Evolutionary conservation across 768 basidiomycete genomes (phyloP).

Genomic region (Leccinum pellstonianum): DNA sequence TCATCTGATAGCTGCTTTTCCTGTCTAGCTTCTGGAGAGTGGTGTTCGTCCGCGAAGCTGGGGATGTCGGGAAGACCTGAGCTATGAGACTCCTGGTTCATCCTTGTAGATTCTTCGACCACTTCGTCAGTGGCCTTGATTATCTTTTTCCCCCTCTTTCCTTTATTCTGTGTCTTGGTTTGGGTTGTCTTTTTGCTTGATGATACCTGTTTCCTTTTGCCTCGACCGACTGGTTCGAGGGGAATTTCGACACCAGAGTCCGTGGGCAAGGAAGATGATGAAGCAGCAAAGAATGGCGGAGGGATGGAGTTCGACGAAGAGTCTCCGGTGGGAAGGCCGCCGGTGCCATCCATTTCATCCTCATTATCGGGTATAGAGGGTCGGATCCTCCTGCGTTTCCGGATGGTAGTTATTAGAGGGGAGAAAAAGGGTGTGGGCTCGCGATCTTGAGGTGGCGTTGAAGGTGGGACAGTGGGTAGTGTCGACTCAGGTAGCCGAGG

Average conservation of each 20-base stretch:
- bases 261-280: conserved; percentile 38
- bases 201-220: conserved; percentile 12
- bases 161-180: conserved; percentile 19
- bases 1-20: conserved; percentile 12
- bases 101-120: conserved; percentile 4
- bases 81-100: conserved; percentile 1
- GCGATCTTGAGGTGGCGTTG: conserved; percentile 22
- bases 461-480: conserved; percentile 25
- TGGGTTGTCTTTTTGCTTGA: conserved; percentile 25
- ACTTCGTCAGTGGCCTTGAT: conserved; percentile 9
- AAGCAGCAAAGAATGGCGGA: conserved; percentile 46
- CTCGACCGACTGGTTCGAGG: conserved; percentile 3
- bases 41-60: neutral
- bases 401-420: conserved; percentile 15
- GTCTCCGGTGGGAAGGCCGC: neutral
- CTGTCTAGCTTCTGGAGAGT: conserved; percentile 9
- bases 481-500: conserved; percentile 38
- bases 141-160: conserved; percentile 29
- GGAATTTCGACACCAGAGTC: conserved; percentile 31
- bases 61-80: conserved; percentile 1
- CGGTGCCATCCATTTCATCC: conserved; percentile 16
- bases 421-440: conserved; percentile 27
- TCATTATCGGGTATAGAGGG: conserved; percentile 10
- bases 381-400: conserved; percentile 29
- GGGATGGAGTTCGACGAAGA: conserved; percentile 29